Base-by-base conservation (phyloP, 768 basidiomycete species). In the Lactarius akahatsu region DNA sequence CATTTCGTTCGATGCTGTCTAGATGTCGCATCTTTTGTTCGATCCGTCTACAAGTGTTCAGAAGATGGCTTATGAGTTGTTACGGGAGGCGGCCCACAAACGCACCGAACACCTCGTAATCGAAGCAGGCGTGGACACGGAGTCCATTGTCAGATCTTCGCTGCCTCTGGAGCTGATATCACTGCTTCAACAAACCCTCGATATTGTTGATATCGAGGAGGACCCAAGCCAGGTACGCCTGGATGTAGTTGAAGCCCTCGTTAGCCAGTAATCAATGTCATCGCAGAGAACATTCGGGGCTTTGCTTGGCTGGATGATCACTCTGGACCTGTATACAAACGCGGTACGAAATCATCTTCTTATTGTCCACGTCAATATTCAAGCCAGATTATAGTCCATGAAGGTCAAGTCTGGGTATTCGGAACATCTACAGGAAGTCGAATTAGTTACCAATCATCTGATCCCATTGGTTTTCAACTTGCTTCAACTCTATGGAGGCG, bases 301-400 rank as follows among this genome's bases (percentile, higher is more conserved):
- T 68, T 77, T 97, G n/a, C 82, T 97, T 10, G 85, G 83, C 2
- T 97, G 94, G 95, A 91, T 96, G 88, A 78, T 93, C n/a, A 74
- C 88, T 1, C 89, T 97, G 68, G 92, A 95, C 72, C 79, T 90
- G 23, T 97, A 97, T 76, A 79, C 80, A 30, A 87, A 92, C 74
- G 90, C 93, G 10, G 95, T 96, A 74, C 69, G 92, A 80, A 7
- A 15, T 26, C 13, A 50, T 62, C 23, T 43, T 28, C 32, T 13
- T 10, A 43, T 11, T 30, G 20, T 23, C 38, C 10, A 18, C 16
- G 18, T 4, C n/a, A 50, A 26, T 64, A 63, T 69, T 34, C 71
- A 26, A 61, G 28, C 28, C 34, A 2, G 47, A 34, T 3, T 40
- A 18, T 72, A 98, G 95, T 96, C 96, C 0, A 82, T 93, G 71